Evolutionary conservation across 164 flowering plant genomes (phyloP).

Genomic region (Nymphaea thermarum): DNA sequence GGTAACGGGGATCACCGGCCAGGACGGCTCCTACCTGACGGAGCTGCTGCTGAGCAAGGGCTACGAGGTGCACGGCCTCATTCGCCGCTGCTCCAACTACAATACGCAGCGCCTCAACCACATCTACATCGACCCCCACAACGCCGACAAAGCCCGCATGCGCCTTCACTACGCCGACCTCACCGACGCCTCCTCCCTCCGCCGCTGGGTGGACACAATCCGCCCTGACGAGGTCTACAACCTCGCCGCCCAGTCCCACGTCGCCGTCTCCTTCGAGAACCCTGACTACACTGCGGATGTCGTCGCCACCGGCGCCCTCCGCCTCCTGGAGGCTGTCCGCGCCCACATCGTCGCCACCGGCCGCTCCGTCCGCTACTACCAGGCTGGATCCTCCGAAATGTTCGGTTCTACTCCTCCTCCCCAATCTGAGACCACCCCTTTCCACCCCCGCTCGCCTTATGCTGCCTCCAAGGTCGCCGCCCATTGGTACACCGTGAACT

Average conservation of each 20-base stretch:
- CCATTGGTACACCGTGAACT: conserved; percentile 96
- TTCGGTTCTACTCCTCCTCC: conserved; percentile 92
- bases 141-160: conserved; percentile 60
- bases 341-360: conserved; percentile 71
- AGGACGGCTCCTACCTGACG: conserved; percentile 92
- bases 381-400: conserved; percentile 96
- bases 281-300: conserved; percentile 97
- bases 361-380: conserved; percentile 58
- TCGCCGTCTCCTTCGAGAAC: conserved; percentile 95
- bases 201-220: conserved; percentile 81
- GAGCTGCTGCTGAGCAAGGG: conserved; percentile 75
- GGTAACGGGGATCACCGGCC: conserved; percentile 93
- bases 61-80: conserved; percentile 86
- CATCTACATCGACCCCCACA: conserved; percentile 97
- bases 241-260: conserved; percentile 94
- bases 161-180: conserved; percentile 93
- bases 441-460: conserved; percentile 93
- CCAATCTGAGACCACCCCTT: conserved; percentile 67
- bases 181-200: conserved; percentile 89
- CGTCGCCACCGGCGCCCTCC: conserved; percentile 92
- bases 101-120: conserved; percentile 93
- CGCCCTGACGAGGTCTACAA: conserved; percentile 93
- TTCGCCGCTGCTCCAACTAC: conserved; percentile 91
- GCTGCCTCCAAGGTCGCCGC: conserved; percentile 91
- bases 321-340: conserved; percentile 82